phyloP scores from a whole-genome alignment of 108 stramenopile genomes.

The Schizochytrium sp. region DNA sequence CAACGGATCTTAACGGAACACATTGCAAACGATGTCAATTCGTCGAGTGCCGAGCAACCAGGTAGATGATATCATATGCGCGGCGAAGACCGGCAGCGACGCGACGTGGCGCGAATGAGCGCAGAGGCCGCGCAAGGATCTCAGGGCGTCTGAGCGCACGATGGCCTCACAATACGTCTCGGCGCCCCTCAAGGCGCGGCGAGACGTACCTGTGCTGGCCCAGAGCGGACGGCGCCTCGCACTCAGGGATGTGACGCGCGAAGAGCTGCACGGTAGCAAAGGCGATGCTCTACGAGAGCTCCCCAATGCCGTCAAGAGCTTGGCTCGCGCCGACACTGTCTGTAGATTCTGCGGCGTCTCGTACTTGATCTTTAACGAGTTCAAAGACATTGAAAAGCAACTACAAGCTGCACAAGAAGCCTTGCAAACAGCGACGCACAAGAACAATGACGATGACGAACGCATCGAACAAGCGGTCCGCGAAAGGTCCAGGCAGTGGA shows the following conservation, averaged over 20 bases:
- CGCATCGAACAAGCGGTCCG: not conserved
- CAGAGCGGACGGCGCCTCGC: not conserved
- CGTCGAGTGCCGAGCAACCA: too few relatives aligned
- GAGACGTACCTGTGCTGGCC: too few relatives aligned
- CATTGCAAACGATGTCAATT: too few relatives aligned
- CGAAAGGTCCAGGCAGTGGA: not conserved
- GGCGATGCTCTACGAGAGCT: not conserved
- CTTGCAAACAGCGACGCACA: not conserved
- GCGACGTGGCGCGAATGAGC: too few relatives aligned
- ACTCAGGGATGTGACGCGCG: not conserved
- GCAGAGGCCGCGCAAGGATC: too few relatives aligned
- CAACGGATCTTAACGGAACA: too few relatives aligned
- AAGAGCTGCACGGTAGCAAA: not conserved
- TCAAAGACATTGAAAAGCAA: not conserved
- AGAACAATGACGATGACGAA: not conserved
- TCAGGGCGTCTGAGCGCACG: too few relatives aligned
- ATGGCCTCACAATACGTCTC: too few relatives aligned
- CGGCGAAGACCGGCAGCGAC: too few relatives aligned
- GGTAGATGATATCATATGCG: too few relatives aligned
- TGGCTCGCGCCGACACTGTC: not conserved
- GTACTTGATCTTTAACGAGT: constrained; percentile 5
- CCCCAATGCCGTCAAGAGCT: not conserved
- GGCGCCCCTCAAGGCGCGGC: too few relatives aligned
- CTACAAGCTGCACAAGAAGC: not conserved
- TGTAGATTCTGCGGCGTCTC: constrained; percentile 9